These are phyloP conservation scores for Diaporthe sp. DNA, from an alignment of 2,329 filamentous ascomycete genomes.

Conservation along the genomic window DNA sequence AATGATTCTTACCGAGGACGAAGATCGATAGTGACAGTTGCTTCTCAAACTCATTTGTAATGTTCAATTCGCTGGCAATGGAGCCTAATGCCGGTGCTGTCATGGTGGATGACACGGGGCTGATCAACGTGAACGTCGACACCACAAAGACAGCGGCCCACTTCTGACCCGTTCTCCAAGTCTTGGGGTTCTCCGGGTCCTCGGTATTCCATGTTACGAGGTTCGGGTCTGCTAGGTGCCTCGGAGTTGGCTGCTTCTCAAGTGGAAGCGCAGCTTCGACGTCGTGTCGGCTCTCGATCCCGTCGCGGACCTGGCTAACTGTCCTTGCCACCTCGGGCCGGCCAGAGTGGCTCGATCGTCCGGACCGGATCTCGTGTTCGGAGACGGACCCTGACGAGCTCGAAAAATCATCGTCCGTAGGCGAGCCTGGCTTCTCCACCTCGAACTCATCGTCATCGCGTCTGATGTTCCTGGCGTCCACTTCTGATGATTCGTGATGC, in stretches of 20 bases:
- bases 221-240: conserved; percentile 35
- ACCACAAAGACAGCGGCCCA: conserved; percentile 49
- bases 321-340: conserved; percentile 48
- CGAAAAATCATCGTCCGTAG: conserved; percentile 8
- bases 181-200: conserved; percentile 46
- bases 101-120: conserved; percentile 65
- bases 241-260: conserved; percentile 35
- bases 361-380: background rate
- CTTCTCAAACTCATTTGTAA: conserved; percentile 54
- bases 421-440: conserved; percentile 12
- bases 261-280: conserved; percentile 50
- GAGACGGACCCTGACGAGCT: conserved; percentile 8
- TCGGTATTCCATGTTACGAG: conserved; percentile 44
- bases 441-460: conserved; percentile 2
- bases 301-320: conserved; percentile 57
- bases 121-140: conserved; percentile 66
- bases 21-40: conserved; percentile 67
- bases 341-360: conserved; percentile 10
- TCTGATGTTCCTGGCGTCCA: background rate
- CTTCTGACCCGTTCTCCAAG: conserved; percentile 43
- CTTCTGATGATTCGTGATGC: background rate
- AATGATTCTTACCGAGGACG: conserved; percentile 52
- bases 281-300: conserved; percentile 55
- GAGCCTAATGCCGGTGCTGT: conserved; percentile 50
- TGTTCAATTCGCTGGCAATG: conserved; percentile 58